These are phyloP conservation scores for Trypanosoma avium DNA, from an alignment of 208 protist genomes.

Conservation along the genomic window DNA sequence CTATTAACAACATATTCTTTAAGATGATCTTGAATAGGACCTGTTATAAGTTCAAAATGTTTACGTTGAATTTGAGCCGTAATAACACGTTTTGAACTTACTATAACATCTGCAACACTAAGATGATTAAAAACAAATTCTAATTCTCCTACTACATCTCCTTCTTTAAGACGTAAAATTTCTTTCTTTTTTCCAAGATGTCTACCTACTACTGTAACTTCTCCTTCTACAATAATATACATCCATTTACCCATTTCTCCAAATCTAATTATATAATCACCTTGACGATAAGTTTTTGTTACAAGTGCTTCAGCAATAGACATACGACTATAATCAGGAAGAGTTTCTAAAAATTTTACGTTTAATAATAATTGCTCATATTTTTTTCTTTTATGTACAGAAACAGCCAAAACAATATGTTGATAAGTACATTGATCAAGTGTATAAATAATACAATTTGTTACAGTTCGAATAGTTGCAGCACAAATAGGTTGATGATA, in stretches of 20 bases:
- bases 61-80: conserved; percentile 78
- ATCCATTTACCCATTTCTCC: conserved; percentile 64
- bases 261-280: conserved; percentile 78
- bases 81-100: conserved; percentile 39
- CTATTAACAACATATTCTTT: conserved; percentile 78
- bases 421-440: conserved; percentile 85
- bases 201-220: conserved; percentile 78
- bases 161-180: conserved; percentile 57
- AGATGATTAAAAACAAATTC: conserved; percentile 89
- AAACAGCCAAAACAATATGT: conserved; percentile 66
- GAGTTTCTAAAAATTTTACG: conserved; percentile 67
- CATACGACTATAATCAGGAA: conserved; percentile 86
- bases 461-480: conserved; percentile 80
- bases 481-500: conserved; percentile 79
- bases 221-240: conserved; percentile 79
- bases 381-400: conserved; percentile 57
- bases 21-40: conserved; percentile 76
- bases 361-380: conserved; percentile 68
- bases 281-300: conserved; percentile 53
- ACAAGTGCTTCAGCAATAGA: conserved; percentile 85
- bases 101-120: conserved; percentile 85
- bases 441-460: conserved; percentile 73
- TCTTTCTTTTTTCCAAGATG: conserved; percentile 57
- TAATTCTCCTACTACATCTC: conserved; percentile 86
- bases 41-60: conserved; percentile 88